Evolutionary conservation across 2,329 filamentous ascomycete genomes (phyloP).

Genomic region (Pleoardoris graminearum): DNA sequence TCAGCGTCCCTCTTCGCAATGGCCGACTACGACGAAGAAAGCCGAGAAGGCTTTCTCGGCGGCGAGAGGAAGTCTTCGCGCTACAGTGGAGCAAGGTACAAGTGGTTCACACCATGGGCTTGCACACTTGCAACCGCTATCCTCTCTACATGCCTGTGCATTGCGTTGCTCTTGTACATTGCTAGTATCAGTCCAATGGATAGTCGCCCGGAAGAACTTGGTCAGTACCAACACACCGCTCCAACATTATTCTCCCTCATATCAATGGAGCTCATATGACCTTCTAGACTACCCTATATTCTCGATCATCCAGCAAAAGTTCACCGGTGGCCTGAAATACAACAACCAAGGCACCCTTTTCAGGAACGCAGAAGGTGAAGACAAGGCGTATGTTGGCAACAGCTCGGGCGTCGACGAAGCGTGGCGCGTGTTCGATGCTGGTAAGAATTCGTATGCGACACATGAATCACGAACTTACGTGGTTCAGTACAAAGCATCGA

Average conservation of each 20-base stretch:
- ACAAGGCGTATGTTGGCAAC: neutral
- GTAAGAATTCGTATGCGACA: neutral
- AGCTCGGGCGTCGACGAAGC: neutral
- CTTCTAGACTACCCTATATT: neutral
- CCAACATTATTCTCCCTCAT: neutral
- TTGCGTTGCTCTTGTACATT: neutral
- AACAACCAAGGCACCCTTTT: neutral
- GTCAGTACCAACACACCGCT: neutral
- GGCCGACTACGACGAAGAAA: neutral
- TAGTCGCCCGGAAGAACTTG: neutral
- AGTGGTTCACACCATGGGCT: neutral
- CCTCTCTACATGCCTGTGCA: neutral
- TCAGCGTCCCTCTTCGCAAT: neutral
- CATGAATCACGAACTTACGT: neutral
- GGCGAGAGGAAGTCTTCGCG: neutral
- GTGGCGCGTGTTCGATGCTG: neutral
- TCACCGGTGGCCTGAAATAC: neutral
- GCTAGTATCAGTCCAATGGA: neutral
- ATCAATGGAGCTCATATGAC: neutral
- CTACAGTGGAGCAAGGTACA: neutral
- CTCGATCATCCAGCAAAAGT: neutral
- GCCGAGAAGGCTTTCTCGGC: neutral
- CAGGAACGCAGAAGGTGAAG: neutral
- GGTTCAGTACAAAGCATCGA: neutral
- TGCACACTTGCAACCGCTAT: neutral